phyloP scores from a whole-genome alignment of 75 land plant genomes.

The Adiantum capillusveneris region DNA sequence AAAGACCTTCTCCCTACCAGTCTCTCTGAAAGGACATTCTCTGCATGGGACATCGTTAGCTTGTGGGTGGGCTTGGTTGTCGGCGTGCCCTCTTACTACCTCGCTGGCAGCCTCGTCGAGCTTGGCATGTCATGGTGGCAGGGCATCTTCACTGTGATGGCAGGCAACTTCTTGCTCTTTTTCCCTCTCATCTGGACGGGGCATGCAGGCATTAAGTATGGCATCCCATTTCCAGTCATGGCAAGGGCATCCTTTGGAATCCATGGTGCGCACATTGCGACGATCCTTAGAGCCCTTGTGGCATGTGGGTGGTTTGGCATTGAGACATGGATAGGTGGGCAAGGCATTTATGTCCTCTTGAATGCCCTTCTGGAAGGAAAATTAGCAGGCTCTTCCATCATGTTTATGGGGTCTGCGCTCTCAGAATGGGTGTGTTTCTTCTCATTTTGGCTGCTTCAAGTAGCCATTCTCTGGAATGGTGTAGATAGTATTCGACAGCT shows the following conservation, averaged over 20 bases:
- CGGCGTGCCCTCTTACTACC: slow-evolving; percentile 86
- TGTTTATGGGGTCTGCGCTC: slow-evolving; percentile 52
- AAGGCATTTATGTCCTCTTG: slow-evolving; percentile 63
- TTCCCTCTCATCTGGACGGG: slow-evolving; percentile 59
- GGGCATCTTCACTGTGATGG: slow-evolving; percentile 73
- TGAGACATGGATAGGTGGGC: slow-evolving; percentile 95
- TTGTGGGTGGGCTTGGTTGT: slow-evolving; percentile 95
- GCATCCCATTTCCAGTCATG: slow-evolving; percentile 80
- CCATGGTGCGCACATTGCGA: slow-evolving; percentile 78
- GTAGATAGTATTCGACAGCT: slow-evolving; percentile 70
- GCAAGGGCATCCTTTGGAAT: slow-evolving; percentile 76
- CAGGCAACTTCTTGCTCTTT: slow-evolving; percentile 55
- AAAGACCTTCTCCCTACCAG: slow-evolving; percentile 61
- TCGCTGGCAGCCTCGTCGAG: slow-evolving; percentile 90
- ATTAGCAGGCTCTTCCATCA: slow-evolving; percentile 3
- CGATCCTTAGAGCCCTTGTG: slow-evolving; percentile 71
- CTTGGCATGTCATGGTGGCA: slow-evolving; percentile 98
- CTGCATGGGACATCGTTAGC: slow-evolving; percentile 56
- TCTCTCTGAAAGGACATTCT: slow-evolving; percentile 30
- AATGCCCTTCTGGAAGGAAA: slow-evolving; percentile 23
- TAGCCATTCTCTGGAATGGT: slow-evolving; percentile 63
- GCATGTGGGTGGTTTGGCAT: slow-evolving; percentile 98
- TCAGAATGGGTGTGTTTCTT: slow-evolving; percentile 73
- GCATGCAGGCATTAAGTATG: slow-evolving; percentile 70
- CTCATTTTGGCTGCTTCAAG: slow-evolving; percentile 63